phyloP scores from a whole-genome alignment of 129 eudicot species.

The Centaurea solstitialis region DNA sequence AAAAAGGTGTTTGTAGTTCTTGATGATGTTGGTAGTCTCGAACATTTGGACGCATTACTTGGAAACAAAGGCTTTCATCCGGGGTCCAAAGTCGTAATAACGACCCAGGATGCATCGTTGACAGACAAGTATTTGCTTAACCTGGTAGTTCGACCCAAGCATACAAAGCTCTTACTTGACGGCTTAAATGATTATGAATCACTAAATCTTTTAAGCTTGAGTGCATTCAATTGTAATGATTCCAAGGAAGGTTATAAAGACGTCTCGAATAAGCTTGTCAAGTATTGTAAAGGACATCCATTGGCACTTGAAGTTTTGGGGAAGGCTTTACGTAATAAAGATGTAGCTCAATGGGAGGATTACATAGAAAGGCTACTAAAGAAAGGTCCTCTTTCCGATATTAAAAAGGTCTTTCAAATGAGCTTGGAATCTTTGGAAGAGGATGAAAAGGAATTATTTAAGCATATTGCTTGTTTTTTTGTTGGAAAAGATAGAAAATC shows the following conservation, averaged over 20 bases:
- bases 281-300: conserved; percentile 29
- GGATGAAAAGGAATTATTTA: conserved; percentile 30
- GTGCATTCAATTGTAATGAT: conserved; percentile 27
- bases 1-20: conserved; percentile 29
- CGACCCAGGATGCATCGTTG: conserved; percentile 18
- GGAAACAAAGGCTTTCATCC: neutral
- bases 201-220: conserved; percentile 26
- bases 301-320: conserved; percentile 35
- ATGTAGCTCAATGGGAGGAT: conserved; percentile 21
- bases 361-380: conserved; percentile 14
- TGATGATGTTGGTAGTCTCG: conserved; percentile 6
- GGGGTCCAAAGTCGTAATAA: conserved; percentile 36
- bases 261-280: neutral
- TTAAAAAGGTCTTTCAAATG: neutral
- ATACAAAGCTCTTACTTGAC: neutral
- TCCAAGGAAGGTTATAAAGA: conserved; percentile 19
- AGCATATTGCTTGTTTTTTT: conserved; percentile 41
- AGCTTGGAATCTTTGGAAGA: conserved; percentile 25
- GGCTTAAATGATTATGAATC: conserved; percentile 8
- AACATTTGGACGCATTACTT: neutral
- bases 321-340: conserved; percentile 9
- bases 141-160: neutral
- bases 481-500: conserved; percentile 14
- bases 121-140: neutral
- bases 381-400: neutral